Conservation (phyloP, 2,329 filamentous ascomycete species). For the Rutstroemia sp. region DNA sequence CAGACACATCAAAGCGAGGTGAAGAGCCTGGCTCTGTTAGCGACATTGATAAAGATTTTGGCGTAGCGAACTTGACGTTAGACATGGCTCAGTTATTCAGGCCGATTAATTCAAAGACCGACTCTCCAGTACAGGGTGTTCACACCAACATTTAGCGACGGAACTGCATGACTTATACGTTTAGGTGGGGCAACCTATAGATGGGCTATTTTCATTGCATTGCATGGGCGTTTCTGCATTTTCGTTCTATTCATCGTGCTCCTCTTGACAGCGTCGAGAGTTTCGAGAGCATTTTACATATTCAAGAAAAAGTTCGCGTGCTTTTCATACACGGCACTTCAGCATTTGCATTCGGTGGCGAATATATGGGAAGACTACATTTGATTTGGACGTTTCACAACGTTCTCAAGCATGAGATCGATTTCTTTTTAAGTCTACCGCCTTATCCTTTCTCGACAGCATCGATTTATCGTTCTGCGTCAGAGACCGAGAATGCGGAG, state of each 20-base stretch:
- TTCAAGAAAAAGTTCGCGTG: conserved; percentile 8
- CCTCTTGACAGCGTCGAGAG: conserved; percentile 1
- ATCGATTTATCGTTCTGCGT: neutral
- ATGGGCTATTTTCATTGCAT: conserved; percentile 6
- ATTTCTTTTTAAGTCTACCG: neutral
- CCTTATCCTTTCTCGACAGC: neutral
- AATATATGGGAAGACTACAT: neutral
- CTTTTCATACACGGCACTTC: neutral
- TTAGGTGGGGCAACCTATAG: conserved; percentile 6
- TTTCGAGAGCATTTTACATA: neutral
- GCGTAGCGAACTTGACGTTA: conserved; percentile 54
- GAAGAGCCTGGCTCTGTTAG: conserved; percentile 62
- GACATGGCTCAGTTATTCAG: conserved; percentile 67
- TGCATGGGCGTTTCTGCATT: conserved; percentile 10
- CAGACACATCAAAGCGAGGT: conserved; percentile 56
- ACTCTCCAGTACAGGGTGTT: conserved; percentile 30
- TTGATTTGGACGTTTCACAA: neutral
- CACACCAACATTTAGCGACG: conserved; percentile 23
- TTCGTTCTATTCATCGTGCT: conserved; percentile 2
- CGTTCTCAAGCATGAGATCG: neutral
- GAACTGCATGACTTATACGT: conserved; percentile 16
- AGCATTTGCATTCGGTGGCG: conserved; percentile 7
- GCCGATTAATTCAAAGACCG: conserved; percentile 42
- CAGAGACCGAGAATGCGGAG: neutral
- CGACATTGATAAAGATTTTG: conserved; percentile 61